Evolutionary conservation across 2,329 filamentous ascomycete genomes (phyloP).

Genomic region (Chrysoporthe austroafricana): DNA sequence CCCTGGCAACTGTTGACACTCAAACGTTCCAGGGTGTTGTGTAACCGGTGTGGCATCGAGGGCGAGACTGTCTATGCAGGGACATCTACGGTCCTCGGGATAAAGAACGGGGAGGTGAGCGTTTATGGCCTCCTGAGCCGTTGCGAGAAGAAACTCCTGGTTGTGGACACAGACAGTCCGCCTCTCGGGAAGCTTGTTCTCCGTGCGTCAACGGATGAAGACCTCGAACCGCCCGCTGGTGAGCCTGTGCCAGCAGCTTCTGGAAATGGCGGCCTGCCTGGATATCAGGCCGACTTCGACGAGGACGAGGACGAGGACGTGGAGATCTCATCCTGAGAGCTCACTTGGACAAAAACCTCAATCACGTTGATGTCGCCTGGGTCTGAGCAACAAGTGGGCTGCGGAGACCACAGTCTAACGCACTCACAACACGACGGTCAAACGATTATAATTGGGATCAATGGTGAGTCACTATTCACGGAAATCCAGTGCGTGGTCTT

Average conservation of each 20-base stretch:
- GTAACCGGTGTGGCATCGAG: slow-evolving; percentile 72
- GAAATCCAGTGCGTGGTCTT: not conserved
- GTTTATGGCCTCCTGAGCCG: slow-evolving; percentile 74
- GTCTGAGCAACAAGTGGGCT: not conserved
- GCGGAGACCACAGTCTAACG: not conserved
- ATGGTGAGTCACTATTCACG: not conserved
- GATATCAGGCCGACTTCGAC: not conserved
- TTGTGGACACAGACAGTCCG: slow-evolving; percentile 63
- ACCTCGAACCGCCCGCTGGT: slow-evolving; percentile 31
- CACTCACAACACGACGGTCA: not conserved
- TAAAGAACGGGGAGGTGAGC: slow-evolving; percentile 66
- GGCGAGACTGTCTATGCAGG: slow-evolving; percentile 71
- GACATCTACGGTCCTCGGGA: slow-evolving; percentile 71
- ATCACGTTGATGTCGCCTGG: not conserved
- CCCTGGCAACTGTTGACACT: not conserved
- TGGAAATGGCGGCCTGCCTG: not conserved
- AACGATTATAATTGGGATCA: not conserved
- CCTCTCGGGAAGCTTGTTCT: slow-evolving; percentile 52
- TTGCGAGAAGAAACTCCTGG: slow-evolving; percentile 68
- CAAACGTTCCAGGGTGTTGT: slow-evolving; percentile 52
- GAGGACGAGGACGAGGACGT: not conserved
- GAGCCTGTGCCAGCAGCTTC: slow-evolving; percentile 25
- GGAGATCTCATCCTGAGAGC: slow-evolving; percentile 6
- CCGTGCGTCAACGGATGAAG: not conserved
- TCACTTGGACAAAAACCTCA: not conserved